Evolutionary conservation across 208 protist genomes (phyloP).

Genomic region (Trichomonas gallinae): DNA sequence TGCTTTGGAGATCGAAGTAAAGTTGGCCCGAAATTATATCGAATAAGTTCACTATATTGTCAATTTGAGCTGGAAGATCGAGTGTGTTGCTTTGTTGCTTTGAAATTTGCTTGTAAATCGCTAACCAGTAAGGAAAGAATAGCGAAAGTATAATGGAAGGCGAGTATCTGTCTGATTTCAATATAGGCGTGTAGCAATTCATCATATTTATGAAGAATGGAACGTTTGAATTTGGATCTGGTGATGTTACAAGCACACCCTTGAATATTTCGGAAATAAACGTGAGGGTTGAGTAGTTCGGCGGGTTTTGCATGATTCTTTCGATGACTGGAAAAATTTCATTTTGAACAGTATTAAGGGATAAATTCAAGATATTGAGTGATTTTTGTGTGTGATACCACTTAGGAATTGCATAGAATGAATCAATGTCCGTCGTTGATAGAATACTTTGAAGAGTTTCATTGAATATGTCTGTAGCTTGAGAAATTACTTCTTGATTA

Average conservation of each 20-base stretch:
- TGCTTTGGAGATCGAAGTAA: neutral
- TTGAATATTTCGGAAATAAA: neutral
- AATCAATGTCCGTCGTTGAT: neutral
- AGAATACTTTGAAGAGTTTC: neutral
- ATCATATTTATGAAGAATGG: neutral
- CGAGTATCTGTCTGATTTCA: neutral
- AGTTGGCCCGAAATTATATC: neutral
- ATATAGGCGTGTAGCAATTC: neutral
- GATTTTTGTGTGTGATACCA: neutral
- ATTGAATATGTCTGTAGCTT: neutral
- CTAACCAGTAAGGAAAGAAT: neutral
- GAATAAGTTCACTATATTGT: neutral
- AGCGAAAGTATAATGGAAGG: neutral
- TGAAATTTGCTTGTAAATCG: neutral
- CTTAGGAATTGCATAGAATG: neutral
- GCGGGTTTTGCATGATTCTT: neutral
- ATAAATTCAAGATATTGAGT: neutral
- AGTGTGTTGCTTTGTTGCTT: neutral
- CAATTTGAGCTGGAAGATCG: neutral
- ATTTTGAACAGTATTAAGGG: neutral
- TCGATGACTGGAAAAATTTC: neutral
- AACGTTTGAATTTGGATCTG: neutral
- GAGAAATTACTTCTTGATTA: neutral
- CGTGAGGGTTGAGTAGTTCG: neutral
- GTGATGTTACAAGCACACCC: neutral